Evolutionary conservation across 2,329 filamentous ascomycete species (phyloP).

Genomic region (Scedosporium dehoogii): DNA sequence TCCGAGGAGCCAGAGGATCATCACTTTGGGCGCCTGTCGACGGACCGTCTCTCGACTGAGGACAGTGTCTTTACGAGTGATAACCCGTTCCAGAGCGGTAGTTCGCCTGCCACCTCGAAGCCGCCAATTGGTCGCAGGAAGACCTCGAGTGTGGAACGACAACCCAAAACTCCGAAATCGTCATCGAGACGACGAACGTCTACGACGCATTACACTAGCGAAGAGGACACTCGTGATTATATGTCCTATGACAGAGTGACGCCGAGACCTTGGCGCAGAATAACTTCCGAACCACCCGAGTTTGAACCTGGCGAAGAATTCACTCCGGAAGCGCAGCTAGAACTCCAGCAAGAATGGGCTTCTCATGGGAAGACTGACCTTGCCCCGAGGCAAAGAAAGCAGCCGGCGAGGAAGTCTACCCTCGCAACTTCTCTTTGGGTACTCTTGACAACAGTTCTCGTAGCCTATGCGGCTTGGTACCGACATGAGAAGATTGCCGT

Average conservation of each 20-base stretch:
- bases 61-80: conserved; percentile 65
- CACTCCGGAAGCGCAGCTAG: conserved; percentile 79
- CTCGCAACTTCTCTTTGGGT: conserved; percentile 60
- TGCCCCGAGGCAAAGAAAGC: conserved; percentile 31
- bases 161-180: conserved; percentile 27
- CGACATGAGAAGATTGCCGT: conserved; percentile 93
- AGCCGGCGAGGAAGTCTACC: conserved; percentile 29
- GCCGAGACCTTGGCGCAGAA: neutral
- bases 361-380: conserved; percentile 38
- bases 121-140: conserved; percentile 36
- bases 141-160: conserved; percentile 30
- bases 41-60: conserved; percentile 4
- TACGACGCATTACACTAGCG: neutral
- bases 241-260: neutral
- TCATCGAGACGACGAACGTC: conserved; percentile 36
- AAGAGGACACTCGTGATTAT: neutral
- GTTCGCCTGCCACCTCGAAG: conserved; percentile 47
- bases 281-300: conserved; percentile 10
- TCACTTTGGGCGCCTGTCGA: conserved; percentile 11
- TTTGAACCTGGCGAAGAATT: conserved; percentile 82
- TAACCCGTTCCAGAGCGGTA: conserved; percentile 87
- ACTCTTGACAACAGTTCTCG: conserved; percentile 59
- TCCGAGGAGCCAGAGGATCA: conserved; percentile 42
- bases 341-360: conserved; percentile 61
- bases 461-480: conserved; percentile 72